Conservation (phyloP, 257 asterid species). For the Scutellaria baicalensis region DNA sequence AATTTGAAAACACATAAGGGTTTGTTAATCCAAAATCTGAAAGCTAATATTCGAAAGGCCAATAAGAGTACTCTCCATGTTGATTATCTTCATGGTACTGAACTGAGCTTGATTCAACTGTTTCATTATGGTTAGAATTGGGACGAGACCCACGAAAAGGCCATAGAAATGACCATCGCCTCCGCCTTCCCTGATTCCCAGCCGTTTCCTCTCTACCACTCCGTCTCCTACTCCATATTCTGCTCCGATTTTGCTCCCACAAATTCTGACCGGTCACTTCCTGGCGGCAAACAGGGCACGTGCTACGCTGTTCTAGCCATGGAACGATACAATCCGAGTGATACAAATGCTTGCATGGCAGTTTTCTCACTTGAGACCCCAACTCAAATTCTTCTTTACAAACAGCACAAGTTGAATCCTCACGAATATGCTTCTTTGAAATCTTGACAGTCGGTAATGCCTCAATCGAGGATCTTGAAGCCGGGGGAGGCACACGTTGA, state of each 20-base stretch:
- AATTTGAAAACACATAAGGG: conserved; percentile 9
- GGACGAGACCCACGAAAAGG: conserved; percentile 63
- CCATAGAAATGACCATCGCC: conserved; percentile 85
- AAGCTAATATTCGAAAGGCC: conserved; percentile 64
- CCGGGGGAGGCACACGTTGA: conserved; percentile 66
- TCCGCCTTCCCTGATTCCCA: conserved; percentile 39
- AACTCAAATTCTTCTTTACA: conserved; percentile 77
- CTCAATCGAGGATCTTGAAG: conserved; percentile 64
- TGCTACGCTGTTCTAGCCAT: conserved; percentile 69
- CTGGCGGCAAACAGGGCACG: conserved; percentile 87
- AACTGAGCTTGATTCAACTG: conserved; percentile 46
- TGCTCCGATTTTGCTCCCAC: conserved; percentile 39
- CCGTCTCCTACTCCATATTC: conserved; percentile 43
- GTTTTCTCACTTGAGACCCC: conserved; percentile 57
- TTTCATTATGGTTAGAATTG: conserved; percentile 26
- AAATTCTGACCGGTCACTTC: conserved; percentile 37
- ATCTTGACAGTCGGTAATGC: conserved; percentile 68
- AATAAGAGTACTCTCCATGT: conserved; percentile 44
- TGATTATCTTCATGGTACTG: conserved; percentile 43
- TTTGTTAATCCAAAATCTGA: not conserved
- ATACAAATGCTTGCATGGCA: conserved; percentile 79
- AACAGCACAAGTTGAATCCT: conserved; percentile 73
- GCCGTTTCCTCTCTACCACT: conserved; percentile 30
- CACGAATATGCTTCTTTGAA: conserved; percentile 62
- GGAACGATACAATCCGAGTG: conserved; percentile 86